Base-by-base conservation (phyloP, 768 basidiomycete genomes). In the Boletus reticulatus region DNA sequence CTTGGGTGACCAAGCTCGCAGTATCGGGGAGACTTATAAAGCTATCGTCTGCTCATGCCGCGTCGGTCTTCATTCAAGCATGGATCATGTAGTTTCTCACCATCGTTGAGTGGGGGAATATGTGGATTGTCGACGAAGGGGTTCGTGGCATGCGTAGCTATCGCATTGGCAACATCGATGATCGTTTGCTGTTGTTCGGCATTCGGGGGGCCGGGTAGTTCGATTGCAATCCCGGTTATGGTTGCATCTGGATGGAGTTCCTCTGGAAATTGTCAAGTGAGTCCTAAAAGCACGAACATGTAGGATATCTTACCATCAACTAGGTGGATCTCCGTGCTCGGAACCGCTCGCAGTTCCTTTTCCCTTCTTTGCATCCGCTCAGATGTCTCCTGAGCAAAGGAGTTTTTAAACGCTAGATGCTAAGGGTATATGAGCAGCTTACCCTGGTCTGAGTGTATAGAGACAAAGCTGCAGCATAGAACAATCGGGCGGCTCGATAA, bases 321-420 rank as follows among this genome's bases (percentile, higher is more conserved):
- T 2, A 43, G 1, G 1, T 10, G 36, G 3, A 63, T 11, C 17
- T 59, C 50, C n/a, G 31, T 8, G 39, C 22, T 39, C 12, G 61
- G 43, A 12, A 63, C 46, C 0, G 48, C 22, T 38, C 22, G 42
- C 20, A 59, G 13, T 6, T 17, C 34, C 11, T 11, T 32, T 8
- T 52, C 38, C 9, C 24, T 12, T n/a, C 52, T 50, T 38, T 60
- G 48, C 7, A 60, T 60, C n/a, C 38, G 31, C 39, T 57, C 59
- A 1, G 59, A 60, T 16, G 55, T 57, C 24, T 24, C 24, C 24
- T 27, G 24, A 27, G 5, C 24, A 27, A 27, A 27, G 24, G 24
- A 27, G 24, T 27, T 27, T 27, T 27, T 27, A 27, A 27, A 2
- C 24, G 24, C 24, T 27, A 27, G 24, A 27, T 7, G 24, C 24